Base-by-base conservation (phyloP, 768 basidiomycete genomes). In the Mycena albidolilacea region DNA sequence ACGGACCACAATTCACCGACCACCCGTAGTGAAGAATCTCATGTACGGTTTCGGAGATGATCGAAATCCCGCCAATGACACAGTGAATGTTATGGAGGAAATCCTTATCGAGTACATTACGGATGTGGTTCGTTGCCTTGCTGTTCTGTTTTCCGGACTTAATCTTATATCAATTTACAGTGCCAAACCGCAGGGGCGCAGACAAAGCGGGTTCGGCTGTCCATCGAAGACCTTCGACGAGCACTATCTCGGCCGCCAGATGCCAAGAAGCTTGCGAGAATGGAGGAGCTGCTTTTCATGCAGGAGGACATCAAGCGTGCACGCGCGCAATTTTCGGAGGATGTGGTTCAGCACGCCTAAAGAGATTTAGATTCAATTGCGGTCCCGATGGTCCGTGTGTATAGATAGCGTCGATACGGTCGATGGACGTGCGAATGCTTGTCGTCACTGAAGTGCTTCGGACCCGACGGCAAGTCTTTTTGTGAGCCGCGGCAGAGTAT, bases 31-130 rank as follows among this genome's bases (percentile, higher is more conserved):
- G 70, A 91, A 92, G 76, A 94, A 88, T 72, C 84, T 97, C 63
- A 96, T 96, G 95, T 97, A 96, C 78, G 96, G 95, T 38, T 98
- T 97, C 81, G 96, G 96, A 12, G 96, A 98, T 80, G 95, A 96
- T 79, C 87, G 93, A 17, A 94, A 95, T 76, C 95, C 96, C 0
- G 92, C 95, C 3, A 93, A 90, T 48, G 96, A 98, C 77, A 94
- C 94, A 0, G 94, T 97, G 37, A 92, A 90, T 75, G 93, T 97
- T 48, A 94, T 97, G 95, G 96, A 97, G 79, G 96, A 97, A 79
- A 96, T 97, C 65, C 84, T 97, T 63, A 89, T 96, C 54, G 95
- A 97, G 80, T 97, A 95, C 75, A 95, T 98, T 76, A 90, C 92
- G 41, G 96, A 98, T 77, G 88, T 97, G 12, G 96, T 97, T 79